Conservation (phyloP, 2,329 filamentous ascomycete genomes). For the Lasiodiplodia hormozganensis region DNA sequence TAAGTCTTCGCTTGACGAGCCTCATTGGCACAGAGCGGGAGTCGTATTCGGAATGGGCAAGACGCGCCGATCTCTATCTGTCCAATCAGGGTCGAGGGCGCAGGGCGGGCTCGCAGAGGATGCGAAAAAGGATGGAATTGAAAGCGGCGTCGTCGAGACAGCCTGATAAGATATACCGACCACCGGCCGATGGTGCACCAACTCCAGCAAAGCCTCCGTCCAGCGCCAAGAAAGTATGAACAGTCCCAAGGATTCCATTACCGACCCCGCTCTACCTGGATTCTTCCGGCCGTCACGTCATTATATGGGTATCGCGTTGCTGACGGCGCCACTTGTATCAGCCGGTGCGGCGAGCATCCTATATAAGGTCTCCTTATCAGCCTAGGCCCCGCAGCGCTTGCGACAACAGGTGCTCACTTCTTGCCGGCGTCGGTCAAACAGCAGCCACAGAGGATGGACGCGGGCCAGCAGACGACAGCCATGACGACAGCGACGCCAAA, state of each 20-base stretch:
- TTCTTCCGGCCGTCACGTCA: conserved; percentile 23
- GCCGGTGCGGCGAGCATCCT: conserved; percentile 61
- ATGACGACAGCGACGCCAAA: conserved; percentile 57
- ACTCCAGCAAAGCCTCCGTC: conserved; percentile 1
- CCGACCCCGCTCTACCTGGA: conserved; percentile 24
- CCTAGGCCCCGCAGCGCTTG: neutral
- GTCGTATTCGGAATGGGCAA: conserved; percentile 15
- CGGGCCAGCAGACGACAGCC: conserved; percentile 63
- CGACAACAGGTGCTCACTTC: conserved; percentile 51
- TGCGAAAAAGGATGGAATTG: conserved; percentile 5
- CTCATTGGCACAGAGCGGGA: conserved; percentile 10
- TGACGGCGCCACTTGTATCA: conserved; percentile 59
- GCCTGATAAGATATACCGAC: conserved; percentile 26
- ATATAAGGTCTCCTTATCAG: conserved; percentile 27
- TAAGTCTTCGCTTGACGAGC: conserved; percentile 1
- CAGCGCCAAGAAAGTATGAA: conserved; percentile 13
- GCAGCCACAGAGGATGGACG: conserved; percentile 63
- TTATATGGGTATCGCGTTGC: conserved; percentile 57
- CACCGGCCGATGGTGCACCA: conserved; percentile 1
- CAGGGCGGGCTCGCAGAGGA: neutral
- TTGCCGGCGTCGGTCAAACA: conserved; percentile 61
- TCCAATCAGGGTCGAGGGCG: neutral
- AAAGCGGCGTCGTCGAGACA: conserved; percentile 9
- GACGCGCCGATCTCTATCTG: neutral
- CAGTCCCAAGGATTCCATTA: conserved; percentile 2